These are phyloP conservation scores for Xerocomus amazonicus DNA, from an alignment of 1,284 basidiomycete species.

Conservation along the genomic window DNA sequence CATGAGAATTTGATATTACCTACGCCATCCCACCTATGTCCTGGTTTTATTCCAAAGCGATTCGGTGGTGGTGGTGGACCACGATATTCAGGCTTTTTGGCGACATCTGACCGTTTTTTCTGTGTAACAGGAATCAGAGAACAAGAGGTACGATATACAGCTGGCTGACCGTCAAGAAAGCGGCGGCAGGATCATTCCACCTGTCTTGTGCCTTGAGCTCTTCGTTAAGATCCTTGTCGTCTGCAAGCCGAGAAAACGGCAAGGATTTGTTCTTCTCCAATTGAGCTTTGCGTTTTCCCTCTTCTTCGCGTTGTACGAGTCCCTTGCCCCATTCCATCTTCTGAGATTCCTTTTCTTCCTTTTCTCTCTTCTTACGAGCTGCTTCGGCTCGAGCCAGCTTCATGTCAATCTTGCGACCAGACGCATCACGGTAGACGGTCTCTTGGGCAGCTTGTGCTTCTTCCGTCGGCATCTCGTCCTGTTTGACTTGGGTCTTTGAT, in stretches of 20 bases:
- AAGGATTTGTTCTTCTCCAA: constrained; percentile 63
- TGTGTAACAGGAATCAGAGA: constrained; percentile 28
- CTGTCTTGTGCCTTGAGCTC: constrained; percentile 75
- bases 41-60: constrained; percentile 91
- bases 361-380: constrained; percentile 69
- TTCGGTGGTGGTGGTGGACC: constrained; percentile 91
- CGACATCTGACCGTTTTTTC: constrained; percentile 74
- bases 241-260: constrained; percentile 74
- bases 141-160: not conserved
- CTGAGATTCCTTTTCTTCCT: constrained; percentile 79
- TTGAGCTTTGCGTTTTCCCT: constrained; percentile 60
- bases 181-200: constrained; percentile 95
- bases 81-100: constrained; percentile 78
- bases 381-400: constrained; percentile 82
- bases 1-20: constrained; percentile 50
- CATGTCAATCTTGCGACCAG: constrained; percentile 86
- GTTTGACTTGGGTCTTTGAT: constrained; percentile 38
- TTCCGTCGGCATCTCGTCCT: constrained; percentile 42
- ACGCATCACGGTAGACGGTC: constrained; percentile 92
- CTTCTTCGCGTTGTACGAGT: constrained; percentile 79
- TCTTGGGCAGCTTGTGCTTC: constrained; percentile 71
- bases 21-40: constrained; percentile 96
- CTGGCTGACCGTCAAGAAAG: constrained; percentile 78
- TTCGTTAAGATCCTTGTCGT: constrained; percentile 84
- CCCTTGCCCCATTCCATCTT: constrained; percentile 99